Evolutionary conservation across 2,329 filamentous ascomycete genomes (phyloP), one percentile per base, ranked within the genome.

Genomic region (Penicillium sp.): DNA sequence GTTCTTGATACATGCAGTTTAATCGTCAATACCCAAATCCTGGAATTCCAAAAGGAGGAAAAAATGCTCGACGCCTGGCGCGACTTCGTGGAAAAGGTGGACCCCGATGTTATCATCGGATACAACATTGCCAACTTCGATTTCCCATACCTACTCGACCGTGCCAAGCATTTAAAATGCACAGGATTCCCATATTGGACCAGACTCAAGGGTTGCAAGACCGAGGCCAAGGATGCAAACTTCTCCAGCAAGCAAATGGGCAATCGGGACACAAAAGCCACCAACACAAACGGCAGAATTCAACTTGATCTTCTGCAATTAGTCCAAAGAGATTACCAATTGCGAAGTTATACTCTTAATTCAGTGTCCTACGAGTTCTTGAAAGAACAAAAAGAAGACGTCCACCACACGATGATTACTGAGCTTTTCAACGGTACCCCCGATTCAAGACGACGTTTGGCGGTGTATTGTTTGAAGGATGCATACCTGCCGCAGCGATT

Each of bases 71-170:
- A 87, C 74, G 85, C 86, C 39, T 99, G 94, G 94, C 87, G 89
- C 66, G 83, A 95, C 56, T 99, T 99, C 61, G 74, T 99, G 14
- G 82, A 95, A 63, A 85, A 90, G 65, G 90, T 94, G 1, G 94
- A 99, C 62, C 93, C 94, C 0, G 94, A 99, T 75, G 89, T 99
- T 61, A 96, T 99, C 67, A 99, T 95, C 51, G 94, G 94, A 42
- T 99, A 99, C 85, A 99, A 99, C 73, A 99, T 96, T 76, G 80
- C 90, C 69, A 99, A 99, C 76, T 99, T 99, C 74, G 94, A 99
- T 78, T 97, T 99, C 61, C 93, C 93, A 0, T 99, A 99, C 69
- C 83, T 99, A 0, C 81, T 99, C 10, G 90, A 96, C 52, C 85
- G 94, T 42, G 94, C 92, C 9, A 90, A 83, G 61, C 86, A 96